These are phyloP conservation scores for Xylaria hypoxylon DNA, from an alignment of 2,329 filamentous ascomycete genomes.

Conservation along the genomic window DNA sequence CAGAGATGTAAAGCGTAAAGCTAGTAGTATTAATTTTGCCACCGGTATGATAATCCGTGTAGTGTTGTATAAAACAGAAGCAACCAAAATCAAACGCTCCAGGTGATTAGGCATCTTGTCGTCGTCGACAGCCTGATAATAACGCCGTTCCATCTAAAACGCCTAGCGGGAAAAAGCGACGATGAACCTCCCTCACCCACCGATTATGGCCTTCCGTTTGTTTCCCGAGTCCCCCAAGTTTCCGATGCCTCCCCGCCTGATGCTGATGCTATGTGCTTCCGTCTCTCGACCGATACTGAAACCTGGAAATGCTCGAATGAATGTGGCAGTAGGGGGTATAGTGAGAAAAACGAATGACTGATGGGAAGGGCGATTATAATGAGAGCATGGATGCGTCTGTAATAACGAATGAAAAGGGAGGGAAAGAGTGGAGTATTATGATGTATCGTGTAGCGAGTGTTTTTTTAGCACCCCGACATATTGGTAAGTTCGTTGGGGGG, in stretches of 20 bases:
- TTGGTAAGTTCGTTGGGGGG: background rate
- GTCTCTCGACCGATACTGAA: conserved; percentile 9
- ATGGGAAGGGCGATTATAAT: conserved; percentile 13
- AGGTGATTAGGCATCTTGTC: conserved; percentile 15
- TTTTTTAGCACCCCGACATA: background rate
- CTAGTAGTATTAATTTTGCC: conserved; percentile 26
- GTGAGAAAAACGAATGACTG: conserved; percentile 22
- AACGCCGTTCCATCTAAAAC: conserved; percentile 36
- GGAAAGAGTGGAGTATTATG: conserved; percentile 19
- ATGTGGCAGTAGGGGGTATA: conserved; percentile 28
- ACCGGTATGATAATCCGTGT: conserved; percentile 13
- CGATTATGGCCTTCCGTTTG: conserved; percentile 13
- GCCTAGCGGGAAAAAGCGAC: conserved; percentile 19
- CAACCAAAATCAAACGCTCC: conserved; percentile 21
- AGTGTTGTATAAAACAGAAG: conserved; percentile 3
- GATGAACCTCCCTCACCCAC: background rate
- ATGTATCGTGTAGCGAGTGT: conserved; percentile 15
- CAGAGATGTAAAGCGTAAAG: background rate
- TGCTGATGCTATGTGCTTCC: conserved; percentile 33
- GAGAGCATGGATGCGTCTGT: conserved; percentile 21
- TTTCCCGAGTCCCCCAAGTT: conserved; percentile 10
- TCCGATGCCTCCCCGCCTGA: conserved; percentile 27
- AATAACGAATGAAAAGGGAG: background rate
- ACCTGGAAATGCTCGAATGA: conserved; percentile 31
- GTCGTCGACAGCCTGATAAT: conserved; percentile 17